Evolutionary conservation across 1,284 basidiomycete genomes (phyloP).

Genomic region (Cryptococcus deneoformans): DNA sequence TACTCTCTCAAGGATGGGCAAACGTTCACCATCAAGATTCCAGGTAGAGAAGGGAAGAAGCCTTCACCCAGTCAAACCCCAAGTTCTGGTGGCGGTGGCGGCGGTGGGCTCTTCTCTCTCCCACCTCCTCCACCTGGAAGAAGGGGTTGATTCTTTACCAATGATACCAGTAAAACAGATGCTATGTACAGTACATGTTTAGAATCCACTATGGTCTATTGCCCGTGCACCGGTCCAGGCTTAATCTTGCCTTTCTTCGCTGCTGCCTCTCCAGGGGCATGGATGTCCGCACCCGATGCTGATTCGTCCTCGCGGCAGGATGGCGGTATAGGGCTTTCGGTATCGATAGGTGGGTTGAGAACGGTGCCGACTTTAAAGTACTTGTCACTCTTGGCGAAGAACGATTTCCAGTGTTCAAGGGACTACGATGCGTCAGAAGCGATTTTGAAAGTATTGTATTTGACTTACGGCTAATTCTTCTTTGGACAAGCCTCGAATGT

Average conservation of each 20-base stretch:
- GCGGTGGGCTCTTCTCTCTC: constrained; percentile 35
- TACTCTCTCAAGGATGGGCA: constrained; percentile 96
- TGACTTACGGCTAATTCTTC: constrained; percentile 64
- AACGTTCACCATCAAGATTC: constrained; percentile 88
- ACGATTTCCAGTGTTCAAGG: constrained; percentile 80
- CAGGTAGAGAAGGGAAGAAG: constrained; percentile 56
- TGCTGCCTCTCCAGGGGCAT: constrained; percentile 19
- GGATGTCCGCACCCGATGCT: constrained; percentile 5
- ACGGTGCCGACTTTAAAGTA: constrained; percentile 70
- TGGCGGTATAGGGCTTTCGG: constrained; percentile 69
- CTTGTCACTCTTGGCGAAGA: constrained; percentile 74
- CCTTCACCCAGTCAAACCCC: constrained; percentile 3
- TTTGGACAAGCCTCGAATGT: constrained; percentile 73
- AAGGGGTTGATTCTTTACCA: constrained; percentile 4
- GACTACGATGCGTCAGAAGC: constrained; percentile 54
- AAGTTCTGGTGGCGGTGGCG: constrained; percentile 7
- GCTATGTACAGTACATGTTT: constrained; percentile 3
- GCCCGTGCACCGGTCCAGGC: constrained; percentile 14
- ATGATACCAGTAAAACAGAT: background rate
- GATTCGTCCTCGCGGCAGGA: constrained; percentile 56
- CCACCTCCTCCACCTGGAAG: constrained; percentile 45
- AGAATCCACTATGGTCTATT: background rate
- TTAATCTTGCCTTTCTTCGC: constrained; percentile 11
- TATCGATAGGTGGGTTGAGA: constrained; percentile 63
- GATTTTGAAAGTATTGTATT: background rate